phyloP scores from a whole-genome alignment of 805 yeast species.

The Saccharomycopsis vini region DNA sequence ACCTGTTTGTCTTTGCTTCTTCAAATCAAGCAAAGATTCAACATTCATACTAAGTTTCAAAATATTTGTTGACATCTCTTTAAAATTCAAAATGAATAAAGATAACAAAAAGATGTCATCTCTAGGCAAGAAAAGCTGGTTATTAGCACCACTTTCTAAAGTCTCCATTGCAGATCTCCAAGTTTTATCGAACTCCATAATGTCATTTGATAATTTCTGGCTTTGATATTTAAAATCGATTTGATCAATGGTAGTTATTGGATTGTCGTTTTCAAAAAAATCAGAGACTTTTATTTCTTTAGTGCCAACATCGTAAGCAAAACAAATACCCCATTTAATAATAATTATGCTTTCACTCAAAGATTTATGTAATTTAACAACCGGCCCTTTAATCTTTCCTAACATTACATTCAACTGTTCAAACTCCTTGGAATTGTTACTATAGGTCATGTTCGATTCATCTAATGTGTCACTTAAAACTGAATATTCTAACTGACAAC shows the following conservation, averaged over 20 bases:
- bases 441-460: slow-evolving; percentile 19
- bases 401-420: slow-evolving; percentile 18
- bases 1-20: slow-evolving; percentile 28
- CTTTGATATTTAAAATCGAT: slow-evolving; percentile 24
- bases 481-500: slow-evolving; percentile 38
- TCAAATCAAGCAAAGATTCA: slow-evolving; percentile 24
- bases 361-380: slow-evolving; percentile 27
- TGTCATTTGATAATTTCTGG: slow-evolving; percentile 24
- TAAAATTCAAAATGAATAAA: slow-evolving; percentile 39
- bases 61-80: slow-evolving; percentile 30
- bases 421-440: not conserved
- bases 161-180: slow-evolving; percentile 27
- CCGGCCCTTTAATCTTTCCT: slow-evolving; percentile 25
- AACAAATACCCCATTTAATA: slow-evolving; percentile 28
- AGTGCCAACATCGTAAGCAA: slow-evolving; percentile 32
- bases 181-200: slow-evolving; percentile 28
- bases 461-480: slow-evolving; percentile 22
- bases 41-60: slow-evolving; percentile 27
- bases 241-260: slow-evolving; percentile 6
- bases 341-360: slow-evolving; percentile 28
- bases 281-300: not conserved
- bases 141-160: slow-evolving; percentile 9
- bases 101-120: slow-evolving; percentile 43
- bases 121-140: slow-evolving; percentile 32
- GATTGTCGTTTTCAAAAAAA: not conserved